phyloP scores from a whole-genome alignment of 2,329 filamentous ascomycete genomes.

The Curvularia sp. region DNA sequence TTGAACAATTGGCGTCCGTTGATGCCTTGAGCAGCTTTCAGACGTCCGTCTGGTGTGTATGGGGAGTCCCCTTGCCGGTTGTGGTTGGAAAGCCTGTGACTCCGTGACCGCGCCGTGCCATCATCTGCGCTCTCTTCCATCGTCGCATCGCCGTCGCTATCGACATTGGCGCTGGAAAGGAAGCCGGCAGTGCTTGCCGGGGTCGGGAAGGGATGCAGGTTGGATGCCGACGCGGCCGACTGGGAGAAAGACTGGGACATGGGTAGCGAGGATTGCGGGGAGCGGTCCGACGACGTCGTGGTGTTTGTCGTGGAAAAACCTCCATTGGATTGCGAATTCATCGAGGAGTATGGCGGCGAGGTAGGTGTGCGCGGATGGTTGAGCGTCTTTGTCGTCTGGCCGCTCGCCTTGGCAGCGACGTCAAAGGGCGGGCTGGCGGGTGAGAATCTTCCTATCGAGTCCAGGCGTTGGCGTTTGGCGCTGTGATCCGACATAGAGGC shows the following conservation, averaged over 20 bases:
- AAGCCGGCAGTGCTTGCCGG: conserved; percentile 49
- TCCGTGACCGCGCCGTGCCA: conserved; percentile 36
- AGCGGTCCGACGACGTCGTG: conserved; percentile 41
- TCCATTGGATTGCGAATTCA: conserved; percentile 53
- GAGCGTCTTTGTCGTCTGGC: conserved; percentile 50
- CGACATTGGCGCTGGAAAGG: conserved; percentile 40
- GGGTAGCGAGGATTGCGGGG: conserved; percentile 54
- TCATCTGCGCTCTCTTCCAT: conserved; percentile 50
- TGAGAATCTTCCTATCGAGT: conserved; percentile 52
- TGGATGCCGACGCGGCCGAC: conserved; percentile 39
- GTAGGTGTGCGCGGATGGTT: conserved; percentile 57
- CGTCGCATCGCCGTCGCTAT: conserved; percentile 53
- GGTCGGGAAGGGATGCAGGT: conserved; percentile 46
- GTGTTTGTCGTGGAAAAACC: conserved; percentile 38
- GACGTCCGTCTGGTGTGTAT: conserved; percentile 35
- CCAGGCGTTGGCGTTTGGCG: conserved; percentile 51
- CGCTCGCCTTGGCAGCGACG: conserved; percentile 47
- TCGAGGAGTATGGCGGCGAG: conserved; percentile 57
- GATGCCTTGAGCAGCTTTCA: conserved; percentile 41
- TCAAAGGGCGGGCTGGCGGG: conserved; percentile 54
- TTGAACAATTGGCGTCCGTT: conserved; percentile 46
- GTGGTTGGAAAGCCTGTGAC: conserved; percentile 55
- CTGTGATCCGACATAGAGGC: conserved; percentile 46
- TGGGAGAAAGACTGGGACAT: conserved; percentile 47
- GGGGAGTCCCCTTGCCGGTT: conserved; percentile 51